Base-by-base conservation (phyloP, 2,329 filamentous ascomycete species). In the Penicillium sp. region DNA sequence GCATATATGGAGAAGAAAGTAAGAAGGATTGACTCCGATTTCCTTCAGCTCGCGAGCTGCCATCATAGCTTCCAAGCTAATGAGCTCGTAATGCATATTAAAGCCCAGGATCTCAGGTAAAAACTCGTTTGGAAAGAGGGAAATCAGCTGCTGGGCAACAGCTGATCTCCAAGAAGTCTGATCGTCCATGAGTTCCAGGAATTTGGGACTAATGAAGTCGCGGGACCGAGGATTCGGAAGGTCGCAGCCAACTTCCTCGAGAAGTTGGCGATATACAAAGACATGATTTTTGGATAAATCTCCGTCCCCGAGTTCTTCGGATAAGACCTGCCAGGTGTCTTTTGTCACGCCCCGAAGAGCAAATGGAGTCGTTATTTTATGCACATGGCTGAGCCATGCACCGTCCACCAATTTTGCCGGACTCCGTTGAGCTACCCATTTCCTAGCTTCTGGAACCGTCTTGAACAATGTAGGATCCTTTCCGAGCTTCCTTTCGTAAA, bases 281-380 rank as follows among this genome's bases (percentile, higher is more conserved):
- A 71, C 68, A 39, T 75, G 71, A 39, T 74, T 67, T 50, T 70
- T 68, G 8, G 53, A 50, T 5, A 67, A 42, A 41, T 73, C 64
- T 0, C 72, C 72, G 44, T 74, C 68, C 1, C 72, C 72, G 4
- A 74, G 56, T 43, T 75, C 72, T 44, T 75, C 72, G 0, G 68
- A 70, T 34, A 74, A 56, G 5, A 73, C 61, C 44, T 71, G 71
- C 71, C 71, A 74, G 3, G 65, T 65, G 20, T 65, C 55, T 39
- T 69, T 70, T 23, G 62, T 67, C 10, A 66, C 55, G 7, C 44
- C 48, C 3, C 61, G 61, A 13, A 68, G 52, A 6, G 48, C 44
- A 43, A 71, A 69, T 3, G 68, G 68, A 0, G 66, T 71, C 11
- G 54, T 68, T 28, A 67, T 57, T 30, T 68, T 65, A 47, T 72